A percentile compares a stretch with the other conserved stretches of the same genome.
phyloP scores from a whole-genome alignment of 768 basidiomycete species.

The Pulveroboletus ravenelii region DNA sequence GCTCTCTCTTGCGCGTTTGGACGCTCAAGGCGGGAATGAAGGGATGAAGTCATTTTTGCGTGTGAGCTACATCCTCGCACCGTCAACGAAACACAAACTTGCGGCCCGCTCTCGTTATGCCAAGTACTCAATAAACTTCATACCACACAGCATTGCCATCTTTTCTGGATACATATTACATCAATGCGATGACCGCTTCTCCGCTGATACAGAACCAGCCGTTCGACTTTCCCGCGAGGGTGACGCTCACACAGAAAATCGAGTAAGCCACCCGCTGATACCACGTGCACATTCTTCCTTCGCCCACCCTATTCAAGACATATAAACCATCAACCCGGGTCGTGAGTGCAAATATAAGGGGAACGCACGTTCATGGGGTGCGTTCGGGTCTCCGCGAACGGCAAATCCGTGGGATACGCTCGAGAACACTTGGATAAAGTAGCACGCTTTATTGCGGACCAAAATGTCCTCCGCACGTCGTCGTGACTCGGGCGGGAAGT shows the following conservation, averaged over 20 bases:
- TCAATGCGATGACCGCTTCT: too few species aligned
- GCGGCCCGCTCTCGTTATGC: too few species aligned
- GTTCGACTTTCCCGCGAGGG: too few species aligned
- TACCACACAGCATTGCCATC: too few species aligned
- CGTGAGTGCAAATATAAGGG: neutral
- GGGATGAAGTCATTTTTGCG: too few species aligned
- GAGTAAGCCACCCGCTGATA: constrained; percentile 43
- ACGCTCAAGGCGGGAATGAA: too few species aligned
- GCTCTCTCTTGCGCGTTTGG: too few species aligned
- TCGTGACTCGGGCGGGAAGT: constrained; percentile 46
- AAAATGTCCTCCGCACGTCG: constrained; percentile 54
- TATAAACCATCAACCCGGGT: neutral
- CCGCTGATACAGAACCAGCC: too few species aligned
- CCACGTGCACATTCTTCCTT: constrained; percentile 53
- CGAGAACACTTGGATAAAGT: constrained; percentile 54
- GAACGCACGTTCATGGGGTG: constrained; percentile 19
- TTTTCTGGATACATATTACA: too few species aligned
- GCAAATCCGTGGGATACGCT: constrained; percentile 30
- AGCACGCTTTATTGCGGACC: constrained; percentile 41
- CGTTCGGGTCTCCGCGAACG: constrained; percentile 10
- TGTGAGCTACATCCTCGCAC: too few species aligned
- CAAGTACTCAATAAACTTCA: too few species aligned
- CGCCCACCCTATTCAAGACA: constrained; percentile 44
- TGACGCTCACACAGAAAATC: neutral
- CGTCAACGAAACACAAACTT: too few species aligned